phyloP scores from a whole-genome alignment of 805 yeast species.

The Wickerhamiella occidentalis region DNA sequence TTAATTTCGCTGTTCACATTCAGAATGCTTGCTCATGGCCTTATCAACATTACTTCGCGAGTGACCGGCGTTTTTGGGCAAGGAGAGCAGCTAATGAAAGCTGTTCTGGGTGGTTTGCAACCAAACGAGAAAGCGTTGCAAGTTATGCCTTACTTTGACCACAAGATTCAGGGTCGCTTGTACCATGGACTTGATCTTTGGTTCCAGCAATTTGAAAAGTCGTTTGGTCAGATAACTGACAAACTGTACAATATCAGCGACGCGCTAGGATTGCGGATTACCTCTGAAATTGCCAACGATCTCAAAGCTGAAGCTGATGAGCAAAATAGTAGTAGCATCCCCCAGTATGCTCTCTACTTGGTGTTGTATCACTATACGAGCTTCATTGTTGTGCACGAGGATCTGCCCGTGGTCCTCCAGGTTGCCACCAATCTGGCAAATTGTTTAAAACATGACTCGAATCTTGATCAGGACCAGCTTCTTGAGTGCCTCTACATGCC shows the following conservation, averaged over 20 bases:
- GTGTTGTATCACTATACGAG: conserved; percentile 24
- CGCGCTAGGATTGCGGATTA: conserved; percentile 16
- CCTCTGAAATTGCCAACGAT: conserved; percentile 15
- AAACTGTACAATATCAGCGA: conserved; percentile 19
- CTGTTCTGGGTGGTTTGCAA: conserved; percentile 12
- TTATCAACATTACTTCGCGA: conserved; percentile 22
- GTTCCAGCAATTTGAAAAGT: conserved; percentile 22
- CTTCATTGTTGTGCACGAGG: conserved; percentile 25
- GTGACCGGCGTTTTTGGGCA: conserved; percentile 17
- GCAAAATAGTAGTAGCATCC: conserved; percentile 13
- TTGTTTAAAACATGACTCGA: conserved; percentile 16
- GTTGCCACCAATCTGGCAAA: conserved; percentile 21
- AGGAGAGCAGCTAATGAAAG: conserved; percentile 17
- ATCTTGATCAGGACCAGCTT: conserved; percentile 13
- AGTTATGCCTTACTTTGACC: conserved; percentile 17
- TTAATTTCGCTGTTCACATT: conserved; percentile 20
- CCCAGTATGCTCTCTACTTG: conserved; percentile 23
- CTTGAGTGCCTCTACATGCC: conserved; percentile 24
- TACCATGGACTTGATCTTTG: conserved; percentile 26
- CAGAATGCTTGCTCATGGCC: conserved; percentile 22
- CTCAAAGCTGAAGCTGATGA: conserved; percentile 11
- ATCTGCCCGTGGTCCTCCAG: conserved; percentile 23
- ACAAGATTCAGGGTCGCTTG: conserved; percentile 22
- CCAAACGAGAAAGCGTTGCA: conserved; percentile 11
- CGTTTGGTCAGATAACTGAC: conserved; percentile 23